phyloP scores from a whole-genome alignment of 495 filamentous ascomycete species.

The Xylaria intraflava region DNA sequence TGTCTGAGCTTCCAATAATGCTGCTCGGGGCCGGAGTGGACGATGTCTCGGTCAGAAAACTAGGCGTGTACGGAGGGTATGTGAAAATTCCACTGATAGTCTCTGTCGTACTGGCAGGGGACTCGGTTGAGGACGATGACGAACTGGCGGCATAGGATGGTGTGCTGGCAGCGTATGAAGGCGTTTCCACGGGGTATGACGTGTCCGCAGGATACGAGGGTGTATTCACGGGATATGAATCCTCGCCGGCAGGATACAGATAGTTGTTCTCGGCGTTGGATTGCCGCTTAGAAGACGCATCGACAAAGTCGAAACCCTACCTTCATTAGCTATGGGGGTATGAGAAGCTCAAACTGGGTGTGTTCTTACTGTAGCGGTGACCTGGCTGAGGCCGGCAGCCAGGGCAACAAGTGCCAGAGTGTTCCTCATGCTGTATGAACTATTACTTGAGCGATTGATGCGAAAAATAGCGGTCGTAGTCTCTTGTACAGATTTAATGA shows the following conservation, averaged over 20 bases:
- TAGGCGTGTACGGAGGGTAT: slow-evolving; percentile 10
- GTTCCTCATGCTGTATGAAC: slow-evolving; percentile 41
- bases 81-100: slow-evolving; percentile 8
- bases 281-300: slow-evolving; percentile 35
- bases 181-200: slow-evolving; percentile 1
- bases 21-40: slow-evolving; percentile 12
- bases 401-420: slow-evolving; percentile 46
- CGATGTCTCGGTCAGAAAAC: slow-evolving; percentile 11
- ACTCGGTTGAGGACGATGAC: background rate
- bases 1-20: slow-evolving; percentile 6
- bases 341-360: background rate
- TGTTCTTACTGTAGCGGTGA: slow-evolving; percentile 48
- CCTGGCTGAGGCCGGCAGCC: slow-evolving; percentile 50
- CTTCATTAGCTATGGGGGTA: slow-evolving; percentile 15
- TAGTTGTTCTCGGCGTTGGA: slow-evolving; percentile 20
- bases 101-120: background rate
- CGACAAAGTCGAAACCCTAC: slow-evolving; percentile 42
- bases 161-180: slow-evolving; percentile 9
- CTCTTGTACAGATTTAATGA: slow-evolving; percentile 15
- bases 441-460: slow-evolving; percentile 10
- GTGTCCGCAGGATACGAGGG: slow-evolving; percentile 2
- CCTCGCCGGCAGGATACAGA: slow-evolving; percentile 11
- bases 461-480: slow-evolving; percentile 16
- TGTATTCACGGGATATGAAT: slow-evolving; percentile 15
- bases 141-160: slow-evolving; percentile 1